Conservation (phyloP, 495 filamentous ascomycete genomes). For the Aspergillus mulundensis region DNA sequence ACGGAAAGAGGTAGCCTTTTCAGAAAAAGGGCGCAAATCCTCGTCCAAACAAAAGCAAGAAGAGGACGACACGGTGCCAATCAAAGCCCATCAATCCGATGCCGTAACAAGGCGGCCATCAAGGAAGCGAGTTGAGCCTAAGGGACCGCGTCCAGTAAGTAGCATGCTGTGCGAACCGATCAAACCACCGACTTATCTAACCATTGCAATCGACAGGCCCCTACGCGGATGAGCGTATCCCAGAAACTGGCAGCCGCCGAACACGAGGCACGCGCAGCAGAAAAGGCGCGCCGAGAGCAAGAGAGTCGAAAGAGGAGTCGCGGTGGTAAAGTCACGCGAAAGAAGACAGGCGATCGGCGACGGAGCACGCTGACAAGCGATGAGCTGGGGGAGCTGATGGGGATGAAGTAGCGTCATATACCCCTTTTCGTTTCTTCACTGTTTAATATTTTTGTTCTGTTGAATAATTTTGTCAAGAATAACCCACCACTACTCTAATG, state of each 20-base stretch:
- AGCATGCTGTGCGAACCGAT: conserved; percentile 1
- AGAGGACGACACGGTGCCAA: conserved; percentile 37
- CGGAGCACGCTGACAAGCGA: conserved; percentile 69
- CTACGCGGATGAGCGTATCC: conserved; percentile 29
- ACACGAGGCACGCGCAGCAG: conserved; percentile 42
- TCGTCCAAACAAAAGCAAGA: conserved; percentile 21
- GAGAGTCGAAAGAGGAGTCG: conserved; percentile 44
- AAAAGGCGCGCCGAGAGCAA: conserved; percentile 37
- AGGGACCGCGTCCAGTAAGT: conserved; percentile 34
- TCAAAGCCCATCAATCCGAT: conserved; percentile 35
- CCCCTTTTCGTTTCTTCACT: conserved; percentile 6
- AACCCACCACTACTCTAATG: background rate
- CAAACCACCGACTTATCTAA: conserved; percentile 3
- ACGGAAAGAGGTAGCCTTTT: conserved; percentile 44
- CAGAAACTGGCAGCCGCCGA: conserved; percentile 47
- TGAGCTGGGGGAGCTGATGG: conserved; percentile 64
- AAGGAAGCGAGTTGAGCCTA: conserved; percentile 30
- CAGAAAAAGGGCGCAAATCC: conserved; percentile 36
- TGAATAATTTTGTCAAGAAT: background rate
- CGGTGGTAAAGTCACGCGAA: conserved; percentile 34
- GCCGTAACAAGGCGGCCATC: conserved; percentile 34
- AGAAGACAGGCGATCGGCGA: conserved; percentile 48
- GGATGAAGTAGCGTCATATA: conserved; percentile 24
- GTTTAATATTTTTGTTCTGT: conserved; percentile 10
- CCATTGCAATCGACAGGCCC: conserved; percentile 14